These are phyloP conservation scores for Juglanconis sp. DNA, from an alignment of 2,329 filamentous ascomycete species.

Conservation along the genomic window DNA sequence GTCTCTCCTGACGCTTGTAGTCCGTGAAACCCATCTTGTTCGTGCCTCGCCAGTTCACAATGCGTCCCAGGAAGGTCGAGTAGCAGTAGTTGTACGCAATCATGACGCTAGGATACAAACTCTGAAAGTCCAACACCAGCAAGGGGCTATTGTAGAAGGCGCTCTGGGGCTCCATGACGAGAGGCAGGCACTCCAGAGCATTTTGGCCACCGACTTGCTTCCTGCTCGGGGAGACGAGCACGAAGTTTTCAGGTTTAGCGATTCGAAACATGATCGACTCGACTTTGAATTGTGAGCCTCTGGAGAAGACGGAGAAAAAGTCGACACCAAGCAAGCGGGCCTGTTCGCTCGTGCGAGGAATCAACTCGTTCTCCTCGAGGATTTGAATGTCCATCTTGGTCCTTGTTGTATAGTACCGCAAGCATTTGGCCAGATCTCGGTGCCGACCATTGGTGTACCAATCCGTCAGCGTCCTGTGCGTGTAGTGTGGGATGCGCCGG, in stretches of 20 bases:
- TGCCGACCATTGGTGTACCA: constrained; percentile 75
- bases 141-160: constrained; percentile 89
- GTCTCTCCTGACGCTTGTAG: constrained; percentile 71
- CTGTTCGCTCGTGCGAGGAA: constrained; percentile 88
- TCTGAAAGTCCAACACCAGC: constrained; percentile 92
- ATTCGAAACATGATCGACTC: constrained; percentile 99
- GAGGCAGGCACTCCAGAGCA: constrained; percentile 85
- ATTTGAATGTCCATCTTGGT: constrained; percentile 86
- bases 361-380: constrained; percentile 82
- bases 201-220: constrained; percentile 94
- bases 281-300: constrained; percentile 97
- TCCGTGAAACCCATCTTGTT: constrained; percentile 95
- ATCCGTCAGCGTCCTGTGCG: constrained; percentile 70
- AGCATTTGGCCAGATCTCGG: constrained; percentile 67
- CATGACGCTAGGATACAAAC: constrained; percentile 95
- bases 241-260: constrained; percentile 91
- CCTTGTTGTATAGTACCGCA: constrained; percentile 74
- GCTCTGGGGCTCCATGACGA: constrained; percentile 97
- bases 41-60: constrained; percentile 81
- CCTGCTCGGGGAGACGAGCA: constrained; percentile 83
- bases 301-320: constrained; percentile 93
- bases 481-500: constrained; percentile 82
- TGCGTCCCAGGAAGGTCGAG: constrained; percentile 87
- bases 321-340: constrained; percentile 89
- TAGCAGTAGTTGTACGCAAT: constrained; percentile 99